A percentile compares a stretch with the other conserved stretches of the same genome.
Evolutionary conservation across 495 filamentous ascomycete species (phyloP).

Genomic region (Penicillium steckii): DNA sequence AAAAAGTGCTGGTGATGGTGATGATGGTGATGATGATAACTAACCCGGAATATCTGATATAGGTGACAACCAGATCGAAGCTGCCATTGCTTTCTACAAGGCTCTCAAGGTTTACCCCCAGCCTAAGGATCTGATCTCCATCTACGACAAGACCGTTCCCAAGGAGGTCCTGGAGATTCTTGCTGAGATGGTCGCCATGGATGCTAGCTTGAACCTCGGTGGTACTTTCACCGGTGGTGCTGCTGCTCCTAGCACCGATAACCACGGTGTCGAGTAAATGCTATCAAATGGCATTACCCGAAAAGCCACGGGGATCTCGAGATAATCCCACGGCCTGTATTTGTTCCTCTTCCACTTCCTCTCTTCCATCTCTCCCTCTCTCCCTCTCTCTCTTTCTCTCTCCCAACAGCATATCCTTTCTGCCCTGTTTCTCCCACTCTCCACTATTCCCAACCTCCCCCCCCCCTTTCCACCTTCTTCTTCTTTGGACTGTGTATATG

Average conservation of each 20-base stretch:
- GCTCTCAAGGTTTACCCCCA: conserved; percentile 97
- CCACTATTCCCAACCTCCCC: conserved; percentile 11
- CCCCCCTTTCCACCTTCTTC: conserved; percentile 3
- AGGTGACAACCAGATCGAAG: conserved; percentile 76
- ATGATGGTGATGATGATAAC: too few species aligned
- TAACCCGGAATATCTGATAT: too few species aligned
- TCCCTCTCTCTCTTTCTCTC: background rate
- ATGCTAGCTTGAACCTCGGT: conserved; percentile 67
- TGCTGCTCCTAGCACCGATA: conserved; percentile 29
- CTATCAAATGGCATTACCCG: background rate
- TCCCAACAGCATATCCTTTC: conserved; percentile 1
- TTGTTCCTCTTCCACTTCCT: conserved; percentile 8
- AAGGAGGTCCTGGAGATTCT: conserved; percentile 94
- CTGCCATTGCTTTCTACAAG: conserved; percentile 94
- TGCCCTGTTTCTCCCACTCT: conserved; percentile 7
- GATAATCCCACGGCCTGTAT: too few species aligned
- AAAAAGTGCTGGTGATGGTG: too few species aligned
- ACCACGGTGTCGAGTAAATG: conserved; percentile 42
- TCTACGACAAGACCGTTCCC: conserved; percentile 97
- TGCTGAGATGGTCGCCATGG: conserved; percentile 95
- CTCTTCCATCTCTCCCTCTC: conserved; percentile 6
- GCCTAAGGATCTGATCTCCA: conserved; percentile 85
- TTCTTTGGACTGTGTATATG: conserved; percentile 20
- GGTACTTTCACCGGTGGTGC: conserved; percentile 39
- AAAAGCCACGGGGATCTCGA: too few species aligned